These are phyloP conservation scores for Graphiopsis chlorocephala DNA, from an alignment of 2,329 filamentous ascomycete species.

Conservation along the genomic window DNA sequence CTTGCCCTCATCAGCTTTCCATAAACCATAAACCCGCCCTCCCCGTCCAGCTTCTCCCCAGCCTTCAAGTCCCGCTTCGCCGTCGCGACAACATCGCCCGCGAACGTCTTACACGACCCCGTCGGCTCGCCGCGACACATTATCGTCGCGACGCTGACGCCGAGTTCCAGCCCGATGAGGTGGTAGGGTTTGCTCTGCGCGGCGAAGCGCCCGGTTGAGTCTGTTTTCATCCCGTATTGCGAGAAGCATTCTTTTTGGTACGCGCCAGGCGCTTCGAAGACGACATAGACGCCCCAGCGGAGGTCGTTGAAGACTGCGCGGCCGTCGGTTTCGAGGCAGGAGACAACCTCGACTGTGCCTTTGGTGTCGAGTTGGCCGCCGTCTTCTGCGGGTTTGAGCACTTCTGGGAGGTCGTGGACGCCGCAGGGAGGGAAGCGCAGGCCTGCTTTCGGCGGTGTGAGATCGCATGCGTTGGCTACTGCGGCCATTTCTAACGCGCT, in stretches of 20 bases:
- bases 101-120: constrained; percentile 44
- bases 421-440: constrained; percentile 47
- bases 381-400: constrained; percentile 41
- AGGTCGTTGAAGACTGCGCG: constrained; percentile 43
- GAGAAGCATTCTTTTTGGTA: constrained; percentile 46
- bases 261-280: constrained; percentile 44
- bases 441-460: constrained; percentile 41
- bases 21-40: constrained; percentile 48
- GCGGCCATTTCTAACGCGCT: constrained; percentile 49
- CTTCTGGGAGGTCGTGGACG: constrained; percentile 42
- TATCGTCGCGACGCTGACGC: constrained; percentile 44
- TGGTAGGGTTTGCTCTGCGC: constrained; percentile 50
- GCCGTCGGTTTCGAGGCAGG: constrained; percentile 44
- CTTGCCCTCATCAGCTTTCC: constrained; percentile 44
- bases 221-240: constrained; percentile 47
- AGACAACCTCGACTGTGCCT: constrained; percentile 47
- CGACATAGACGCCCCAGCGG: constrained; percentile 46
- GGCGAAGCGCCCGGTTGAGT: constrained; percentile 42
- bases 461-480: constrained; percentile 46
- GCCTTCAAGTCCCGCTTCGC: constrained; percentile 46
- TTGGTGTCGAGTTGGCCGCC: constrained; percentile 43
- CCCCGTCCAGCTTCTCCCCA: constrained; percentile 46
- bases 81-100: constrained; percentile 47
- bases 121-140: constrained; percentile 48
- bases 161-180: constrained; percentile 48